Evolutionary conservation across 345 rosid species (phyloP).

Genomic region (Eucalyptus curtisii): DNA sequence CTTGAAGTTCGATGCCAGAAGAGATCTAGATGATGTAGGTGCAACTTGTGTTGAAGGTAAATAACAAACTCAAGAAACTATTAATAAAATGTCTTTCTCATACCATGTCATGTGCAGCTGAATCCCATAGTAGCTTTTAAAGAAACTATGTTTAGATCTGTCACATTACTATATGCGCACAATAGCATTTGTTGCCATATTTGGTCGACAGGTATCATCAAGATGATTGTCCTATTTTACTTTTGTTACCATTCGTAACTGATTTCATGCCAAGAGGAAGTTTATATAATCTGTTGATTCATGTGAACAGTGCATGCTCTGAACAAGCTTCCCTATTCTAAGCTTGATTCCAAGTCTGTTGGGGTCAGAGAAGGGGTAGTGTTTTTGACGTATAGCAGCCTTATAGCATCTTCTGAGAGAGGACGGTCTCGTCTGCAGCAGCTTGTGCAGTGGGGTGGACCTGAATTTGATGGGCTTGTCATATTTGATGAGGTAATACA

Average conservation of each 20-base stretch:
- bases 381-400: conserved; percentile 93
- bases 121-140: not conserved
- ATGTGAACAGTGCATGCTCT: conserved; percentile 78
- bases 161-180: not conserved
- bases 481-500: conserved; percentile 79
- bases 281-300: not conserved
- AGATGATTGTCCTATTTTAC: not conserved
- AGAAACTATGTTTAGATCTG: not conserved
- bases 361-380: conserved; percentile 89
- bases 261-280: not conserved
- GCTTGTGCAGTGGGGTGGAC: conserved; percentile 98
- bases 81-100: not conserved
- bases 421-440: conserved; percentile 98
- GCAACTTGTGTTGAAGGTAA: conserved; percentile 71
- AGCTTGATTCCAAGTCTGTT: conserved; percentile 90
- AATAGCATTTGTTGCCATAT: not conserved
- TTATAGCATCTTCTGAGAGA: conserved; percentile 98
- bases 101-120: not conserved
- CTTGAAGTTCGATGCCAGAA: conserved; percentile 90
- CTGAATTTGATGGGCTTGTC: conserved; percentile 81
- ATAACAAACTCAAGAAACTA: not conserved
- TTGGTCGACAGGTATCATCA: not conserved
- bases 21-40: conserved; percentile 97
- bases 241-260: not conserved
- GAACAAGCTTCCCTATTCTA: conserved; percentile 94